Evolutionary conservation across 2,329 filamentous ascomycete species (phyloP).

Genomic region (Zymoseptoria ardabiliae): DNA sequence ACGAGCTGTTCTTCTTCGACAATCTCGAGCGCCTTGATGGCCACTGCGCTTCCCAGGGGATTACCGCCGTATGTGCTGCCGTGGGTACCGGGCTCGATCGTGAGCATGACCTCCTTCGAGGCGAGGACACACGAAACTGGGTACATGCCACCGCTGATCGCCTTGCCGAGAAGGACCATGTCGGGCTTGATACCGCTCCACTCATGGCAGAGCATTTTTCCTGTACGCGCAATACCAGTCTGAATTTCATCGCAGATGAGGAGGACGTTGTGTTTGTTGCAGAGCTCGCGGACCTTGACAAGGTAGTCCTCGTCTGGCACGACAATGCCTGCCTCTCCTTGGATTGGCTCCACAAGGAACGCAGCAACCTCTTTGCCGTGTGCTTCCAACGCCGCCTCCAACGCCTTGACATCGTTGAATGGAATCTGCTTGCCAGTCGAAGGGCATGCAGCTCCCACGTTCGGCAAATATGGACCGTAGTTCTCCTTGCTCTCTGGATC

Average conservation of each 20-base stretch:
- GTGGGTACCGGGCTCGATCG: slow-evolving; percentile 91
- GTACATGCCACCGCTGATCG: slow-evolving; percentile 97
- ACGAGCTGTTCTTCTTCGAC: slow-evolving; percentile 87
- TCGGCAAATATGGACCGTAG: slow-evolving; percentile 92
- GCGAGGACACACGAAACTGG: slow-evolving; percentile 92
- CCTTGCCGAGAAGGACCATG: slow-evolving; percentile 89
- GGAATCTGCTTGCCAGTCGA: slow-evolving; percentile 69
- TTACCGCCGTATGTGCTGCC: slow-evolving; percentile 98
- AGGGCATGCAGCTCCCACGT: slow-evolving; percentile 70
- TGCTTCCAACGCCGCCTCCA: slow-evolving; percentile 69
- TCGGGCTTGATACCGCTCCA: slow-evolving; percentile 96
- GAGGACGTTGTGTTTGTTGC: slow-evolving; percentile 90
- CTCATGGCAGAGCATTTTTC: slow-evolving; percentile 86
- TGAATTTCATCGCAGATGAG: slow-evolving; percentile 98
- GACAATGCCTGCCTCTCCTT: slow-evolving; percentile 94
- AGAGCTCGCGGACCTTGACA: slow-evolving; percentile 68
- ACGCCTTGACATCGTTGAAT: slow-evolving; percentile 77
- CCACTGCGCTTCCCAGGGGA: slow-evolving; percentile 88
- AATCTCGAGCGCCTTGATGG: slow-evolving; percentile 88
- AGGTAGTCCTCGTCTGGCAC: slow-evolving; percentile 90
- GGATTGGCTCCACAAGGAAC: slow-evolving; percentile 92
- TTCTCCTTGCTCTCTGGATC: slow-evolving; percentile 94
- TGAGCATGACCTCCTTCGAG: slow-evolving; percentile 87
- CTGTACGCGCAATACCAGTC: slow-evolving; percentile 91
- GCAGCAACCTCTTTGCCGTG: slow-evolving; percentile 82